Evolutionary conservation across 1,284 basidiomycete species (phyloP).

Genomic region (Mycena sp.): DNA sequence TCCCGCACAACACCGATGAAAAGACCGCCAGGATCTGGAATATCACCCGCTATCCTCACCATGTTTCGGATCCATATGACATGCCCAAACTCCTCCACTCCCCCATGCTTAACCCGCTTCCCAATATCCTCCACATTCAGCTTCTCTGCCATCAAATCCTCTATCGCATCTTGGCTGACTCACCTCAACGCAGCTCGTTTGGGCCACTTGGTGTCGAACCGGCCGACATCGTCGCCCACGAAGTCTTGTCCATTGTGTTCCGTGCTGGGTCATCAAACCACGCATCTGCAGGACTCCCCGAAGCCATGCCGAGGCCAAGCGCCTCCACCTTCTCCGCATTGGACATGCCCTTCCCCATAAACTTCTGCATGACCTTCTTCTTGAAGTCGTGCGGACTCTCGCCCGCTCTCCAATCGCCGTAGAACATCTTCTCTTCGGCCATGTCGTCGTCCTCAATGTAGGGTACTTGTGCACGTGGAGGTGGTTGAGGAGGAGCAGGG

Average conservation of each 20-base stretch:
- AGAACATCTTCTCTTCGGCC: slow-evolving; percentile 10
- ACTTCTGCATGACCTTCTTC: slow-evolving; percentile 5
- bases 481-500: neutral
- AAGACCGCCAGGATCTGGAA: slow-evolving; percentile 1
- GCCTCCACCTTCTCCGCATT: slow-evolving; percentile 5
- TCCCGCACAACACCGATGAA: neutral
- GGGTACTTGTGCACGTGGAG: neutral
- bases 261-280: slow-evolving; percentile 10
- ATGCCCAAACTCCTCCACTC: slow-evolving; percentile 8
- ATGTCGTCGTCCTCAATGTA: slow-evolving; percentile 18
- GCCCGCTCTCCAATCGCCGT: slow-evolving; percentile 2
- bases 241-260: neutral
- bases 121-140: slow-evolving; percentile 9
- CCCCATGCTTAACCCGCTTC: slow-evolving; percentile 7
- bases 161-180: neutral
- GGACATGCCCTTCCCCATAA: slow-evolving; percentile 1
- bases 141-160: slow-evolving; percentile 7
- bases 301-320: slow-evolving; percentile 7
- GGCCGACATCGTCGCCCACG: neutral
- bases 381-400: slow-evolving; percentile 14
- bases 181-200: neutral
- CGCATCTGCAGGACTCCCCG: slow-evolving; percentile 7
- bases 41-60: neutral
- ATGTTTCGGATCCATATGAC: slow-evolving; percentile 8
- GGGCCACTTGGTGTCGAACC: slow-evolving; percentile 6